Percentiles rank a stretch among this genome's conserved stretches.
phyloP scores from a whole-genome alignment of 768 basidiomycete genomes.

The Trametes meyenii region DNA sequence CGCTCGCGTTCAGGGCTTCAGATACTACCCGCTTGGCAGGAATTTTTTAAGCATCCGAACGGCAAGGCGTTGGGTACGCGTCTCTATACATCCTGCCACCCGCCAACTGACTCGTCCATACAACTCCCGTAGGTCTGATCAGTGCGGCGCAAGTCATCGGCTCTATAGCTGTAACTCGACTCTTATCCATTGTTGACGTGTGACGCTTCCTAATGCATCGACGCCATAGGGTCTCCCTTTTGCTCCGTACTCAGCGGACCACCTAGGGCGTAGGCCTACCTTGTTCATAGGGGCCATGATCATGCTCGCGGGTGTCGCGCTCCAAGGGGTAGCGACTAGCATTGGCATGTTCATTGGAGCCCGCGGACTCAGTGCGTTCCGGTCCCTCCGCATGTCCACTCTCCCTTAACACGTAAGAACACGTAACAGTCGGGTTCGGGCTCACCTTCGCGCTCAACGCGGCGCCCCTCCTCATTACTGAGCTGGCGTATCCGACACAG shows the following conservation, averaged over 20 bases:
- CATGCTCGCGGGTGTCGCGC: constrained; percentile 64
- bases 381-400: not conserved
- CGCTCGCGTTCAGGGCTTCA: constrained; percentile 52
- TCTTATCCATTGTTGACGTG: not conserved
- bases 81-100: not conserved
- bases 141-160: constrained; percentile 57
- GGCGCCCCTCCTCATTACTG: constrained; percentile 63
- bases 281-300: constrained; percentile 62
- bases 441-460: constrained; percentile 64
- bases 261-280: constrained; percentile 59
- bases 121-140: constrained; percentile 51
- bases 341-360: constrained; percentile 59
- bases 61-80: constrained; percentile 51
- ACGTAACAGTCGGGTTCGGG: constrained; percentile 58
- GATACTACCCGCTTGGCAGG: constrained; percentile 65
- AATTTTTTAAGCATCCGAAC: constrained; percentile 54
- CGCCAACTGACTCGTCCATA: not conserved
- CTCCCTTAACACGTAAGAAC: constrained; percentile 12
- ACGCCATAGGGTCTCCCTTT: constrained; percentile 56
- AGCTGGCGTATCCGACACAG: constrained; percentile 73
- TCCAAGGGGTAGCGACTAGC: constrained; percentile 52
- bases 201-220: not conserved
- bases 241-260: constrained; percentile 62
- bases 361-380: constrained; percentile 51
- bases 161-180: constrained; percentile 28